Conservation (phyloP, 352 stramenopile genomes). For the Pythium sukuiense region DNA sequence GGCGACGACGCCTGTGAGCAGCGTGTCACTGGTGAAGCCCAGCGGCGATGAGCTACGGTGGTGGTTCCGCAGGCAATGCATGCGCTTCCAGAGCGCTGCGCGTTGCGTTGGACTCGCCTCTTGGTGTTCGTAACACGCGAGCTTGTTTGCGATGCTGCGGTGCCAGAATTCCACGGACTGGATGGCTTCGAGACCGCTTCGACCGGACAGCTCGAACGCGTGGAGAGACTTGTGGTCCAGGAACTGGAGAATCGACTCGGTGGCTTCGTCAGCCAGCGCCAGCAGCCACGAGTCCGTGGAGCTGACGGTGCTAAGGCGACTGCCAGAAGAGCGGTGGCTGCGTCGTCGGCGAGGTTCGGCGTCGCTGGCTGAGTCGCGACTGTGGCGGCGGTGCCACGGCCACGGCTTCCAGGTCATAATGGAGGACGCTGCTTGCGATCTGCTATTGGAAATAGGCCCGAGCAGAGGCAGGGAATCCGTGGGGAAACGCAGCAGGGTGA, state of each 20-base stretch:
- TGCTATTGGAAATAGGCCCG: background rate
- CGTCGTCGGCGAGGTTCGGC: background rate
- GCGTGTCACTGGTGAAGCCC: conserved; percentile 19
- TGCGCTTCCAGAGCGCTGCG: conserved; percentile 17
- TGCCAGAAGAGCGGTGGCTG: conserved; percentile 9
- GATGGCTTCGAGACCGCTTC: conserved; percentile 4
- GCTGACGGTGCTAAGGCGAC: background rate
- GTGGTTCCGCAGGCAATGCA: conserved; percentile 21
- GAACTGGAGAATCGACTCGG: conserved; percentile 2
- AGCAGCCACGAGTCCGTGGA: conserved; percentile 10
- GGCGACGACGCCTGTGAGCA: conserved; percentile 20
- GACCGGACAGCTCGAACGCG: conserved; percentile 17
- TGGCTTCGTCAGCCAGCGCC: conserved; percentile 5
- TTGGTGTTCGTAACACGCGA: conserved; percentile 19
- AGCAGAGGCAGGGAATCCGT: background rate
- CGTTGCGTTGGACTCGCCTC: background rate
- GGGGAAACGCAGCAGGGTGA: background rate
- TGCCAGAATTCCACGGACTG: conserved; percentile 13
- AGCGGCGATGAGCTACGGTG: background rate
- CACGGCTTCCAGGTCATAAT: conserved; percentile 18
- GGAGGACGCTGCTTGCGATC: background rate
- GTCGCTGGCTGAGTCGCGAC: background rate
- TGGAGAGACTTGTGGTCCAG: conserved; percentile 24
- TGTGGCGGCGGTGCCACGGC: conserved; percentile 5
- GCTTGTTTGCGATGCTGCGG: background rate